Evolutionary conservation across 805 yeast genomes (phyloP), one percentile per base, ranked within the genome.

Genomic region (Wickerhamiella hasegawae): DNA sequence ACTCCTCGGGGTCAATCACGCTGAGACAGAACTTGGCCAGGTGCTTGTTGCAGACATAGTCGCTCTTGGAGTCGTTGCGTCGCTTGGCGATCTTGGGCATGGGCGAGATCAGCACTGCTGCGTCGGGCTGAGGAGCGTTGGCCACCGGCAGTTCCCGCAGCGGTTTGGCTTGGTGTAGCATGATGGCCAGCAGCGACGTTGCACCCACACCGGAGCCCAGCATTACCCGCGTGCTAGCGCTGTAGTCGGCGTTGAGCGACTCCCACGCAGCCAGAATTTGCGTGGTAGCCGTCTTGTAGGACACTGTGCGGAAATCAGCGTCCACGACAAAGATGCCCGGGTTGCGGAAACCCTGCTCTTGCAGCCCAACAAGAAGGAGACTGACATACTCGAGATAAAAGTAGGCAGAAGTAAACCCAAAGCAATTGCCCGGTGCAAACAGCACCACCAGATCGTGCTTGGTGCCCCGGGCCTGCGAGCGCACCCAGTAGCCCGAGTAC

Each of bases 151-250:
- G 31, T 17, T 28, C 35, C 12, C 24, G 25, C 11, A 36, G 41
- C 0, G 68, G 64, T n/a, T 44, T 28, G n/a, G 54, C 49, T 21
- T 58, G 45, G 41, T 60, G 62, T 15, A 62, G 50, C 33, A 66
- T 36, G 34, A 62, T 44, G 10, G 62, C 45, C 32, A 66, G 40
- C 3, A 54, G 51, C 26, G 65, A 40, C n/a, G 61, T 63, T 0
- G 66, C 72, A 1, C 75, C 74, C 3, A 59, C 48, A 0, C 72
- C 66, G 35, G 69, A 72, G 0, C 73, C 74, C 33, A 55, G 45
- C 4, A 65, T 31, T 3, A 64, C 48, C 2, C 52, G 31, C 18
- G 52, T 52, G 1, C 66, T 48, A 0, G 38, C 33, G 0, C 57
- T 57, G 31, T 45, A 36, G 3, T 26, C 37, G 5, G 36, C 21